Conservation (phyloP, 305 asterid species). For the Caryopteris hybrid region DNA sequence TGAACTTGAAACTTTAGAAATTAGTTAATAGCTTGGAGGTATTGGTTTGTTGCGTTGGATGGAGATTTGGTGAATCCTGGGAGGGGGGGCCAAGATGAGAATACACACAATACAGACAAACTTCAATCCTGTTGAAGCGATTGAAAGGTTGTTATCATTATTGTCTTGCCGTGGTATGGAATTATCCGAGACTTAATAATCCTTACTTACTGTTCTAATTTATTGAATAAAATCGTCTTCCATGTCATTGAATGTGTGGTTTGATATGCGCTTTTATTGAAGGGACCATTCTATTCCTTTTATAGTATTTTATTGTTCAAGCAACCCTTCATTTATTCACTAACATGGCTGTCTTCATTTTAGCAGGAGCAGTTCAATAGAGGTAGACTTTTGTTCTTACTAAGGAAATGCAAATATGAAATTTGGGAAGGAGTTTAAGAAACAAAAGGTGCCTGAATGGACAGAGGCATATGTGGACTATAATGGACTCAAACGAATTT, state of each 20-base stretch:
- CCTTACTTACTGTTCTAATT: neutral
- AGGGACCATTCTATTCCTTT: neutral
- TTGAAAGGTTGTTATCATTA: neutral
- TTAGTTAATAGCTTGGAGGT: neutral
- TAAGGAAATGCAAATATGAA: constrained; percentile 42
- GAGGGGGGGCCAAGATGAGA: neutral
- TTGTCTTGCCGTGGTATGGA: neutral
- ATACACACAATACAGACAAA: neutral
- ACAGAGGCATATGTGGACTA: constrained; percentile 81
- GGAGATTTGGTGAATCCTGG: neutral
- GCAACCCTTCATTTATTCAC: neutral
- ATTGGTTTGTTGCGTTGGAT: neutral
- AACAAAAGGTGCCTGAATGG: constrained; percentile 82
- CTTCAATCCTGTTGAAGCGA: neutral
- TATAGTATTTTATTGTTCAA: neutral
- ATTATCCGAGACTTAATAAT: neutral
- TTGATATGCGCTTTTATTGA: neutral
- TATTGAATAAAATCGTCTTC: neutral
- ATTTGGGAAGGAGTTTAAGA: constrained; percentile 69
- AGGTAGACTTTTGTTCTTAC: neutral
- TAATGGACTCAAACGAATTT: constrained; percentile 60
- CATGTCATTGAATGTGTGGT: neutral
- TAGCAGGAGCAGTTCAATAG: constrained; percentile 8
- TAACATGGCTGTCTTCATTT: neutral
- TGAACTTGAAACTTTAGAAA: neutral